Conservation (phyloP, 257 asterid species). For the Scutellaria barbata region DNA sequence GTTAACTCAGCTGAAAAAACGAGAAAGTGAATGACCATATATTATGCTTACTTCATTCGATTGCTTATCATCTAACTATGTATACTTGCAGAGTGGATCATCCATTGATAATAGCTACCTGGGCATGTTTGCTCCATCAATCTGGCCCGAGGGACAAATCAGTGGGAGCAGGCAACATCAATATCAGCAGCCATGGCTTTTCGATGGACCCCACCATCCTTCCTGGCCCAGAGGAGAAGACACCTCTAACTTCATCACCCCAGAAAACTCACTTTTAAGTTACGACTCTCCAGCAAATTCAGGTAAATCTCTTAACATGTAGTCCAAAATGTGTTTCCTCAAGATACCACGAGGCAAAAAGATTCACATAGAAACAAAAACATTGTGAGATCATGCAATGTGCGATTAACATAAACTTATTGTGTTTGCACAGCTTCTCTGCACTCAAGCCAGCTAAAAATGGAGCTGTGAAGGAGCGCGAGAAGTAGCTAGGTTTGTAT, state of each 20-base stretch:
- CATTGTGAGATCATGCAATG: neutral
- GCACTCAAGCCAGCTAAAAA: conserved; percentile 68
- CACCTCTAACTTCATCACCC: conserved; percentile 57
- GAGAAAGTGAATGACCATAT: neutral
- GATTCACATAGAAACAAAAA: neutral
- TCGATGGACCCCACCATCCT: conserved; percentile 64
- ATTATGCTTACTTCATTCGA: neutral
- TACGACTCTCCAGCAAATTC: conserved; percentile 75
- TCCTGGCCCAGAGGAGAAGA: conserved; percentile 60
- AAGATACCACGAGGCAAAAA: neutral
- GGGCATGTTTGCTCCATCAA: conserved; percentile 58
- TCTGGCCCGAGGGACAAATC: conserved; percentile 67
- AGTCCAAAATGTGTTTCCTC: neutral
- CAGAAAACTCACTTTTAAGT: conserved; percentile 67
- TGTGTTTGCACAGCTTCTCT: conserved; percentile 48
- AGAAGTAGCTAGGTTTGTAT: conserved; percentile 60
- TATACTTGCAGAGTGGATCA: conserved; percentile 54
- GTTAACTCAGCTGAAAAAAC: conserved; percentile 14
- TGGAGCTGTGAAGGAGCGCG: conserved; percentile 64
- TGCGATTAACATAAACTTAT: conserved; percentile 9
- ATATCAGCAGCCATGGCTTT: conserved; percentile 63
- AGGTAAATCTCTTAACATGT: conserved; percentile 42
- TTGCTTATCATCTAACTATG: conserved; percentile 8
- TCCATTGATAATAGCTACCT: conserved; percentile 52
- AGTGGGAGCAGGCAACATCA: conserved; percentile 63